Conservation (phyloP, 768 basidiomycete genomes). For the Steccherinum ochraceum region DNA sequence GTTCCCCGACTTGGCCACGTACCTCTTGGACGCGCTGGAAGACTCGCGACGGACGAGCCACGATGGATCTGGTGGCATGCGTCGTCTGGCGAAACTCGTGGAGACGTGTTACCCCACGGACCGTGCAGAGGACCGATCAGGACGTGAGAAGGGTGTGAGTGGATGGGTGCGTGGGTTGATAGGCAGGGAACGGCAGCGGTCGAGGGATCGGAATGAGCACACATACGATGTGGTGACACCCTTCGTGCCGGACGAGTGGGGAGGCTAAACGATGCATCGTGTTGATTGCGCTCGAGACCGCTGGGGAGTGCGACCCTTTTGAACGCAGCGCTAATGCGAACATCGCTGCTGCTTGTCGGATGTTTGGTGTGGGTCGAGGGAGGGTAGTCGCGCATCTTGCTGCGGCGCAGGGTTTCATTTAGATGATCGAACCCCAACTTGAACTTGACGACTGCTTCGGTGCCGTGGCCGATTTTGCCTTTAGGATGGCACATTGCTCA, state of each 20-base stretch:
- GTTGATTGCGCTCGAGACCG: too few species aligned
- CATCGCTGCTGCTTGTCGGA: background rate
- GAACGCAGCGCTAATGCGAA: too few species aligned
- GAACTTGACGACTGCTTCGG: too few species aligned
- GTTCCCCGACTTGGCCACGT: constrained; percentile 71
- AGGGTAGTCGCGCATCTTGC: background rate
- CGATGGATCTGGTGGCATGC: constrained; percentile 56
- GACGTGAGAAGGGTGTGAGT: constrained; percentile 34
- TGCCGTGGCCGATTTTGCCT: too few species aligned
- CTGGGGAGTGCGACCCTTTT: too few species aligned
- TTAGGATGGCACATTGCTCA: too few species aligned
- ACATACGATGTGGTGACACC: constrained; percentile 80
- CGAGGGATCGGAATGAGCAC: constrained; percentile 60
- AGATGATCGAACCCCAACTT: too few species aligned
- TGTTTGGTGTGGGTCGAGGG: background rate
- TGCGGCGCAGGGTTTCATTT: background rate
- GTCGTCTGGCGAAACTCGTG: constrained; percentile 66
- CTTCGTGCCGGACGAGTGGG: constrained; percentile 64
- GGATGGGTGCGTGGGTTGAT: constrained; percentile 43
- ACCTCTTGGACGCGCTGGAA: constrained; percentile 65
- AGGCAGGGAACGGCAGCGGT: background rate
- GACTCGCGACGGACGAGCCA: constrained; percentile 55
- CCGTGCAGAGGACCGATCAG: constrained; percentile 25
- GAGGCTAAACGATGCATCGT: too few species aligned
- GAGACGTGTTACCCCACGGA: constrained; percentile 58